A percentile compares a stretch with the other conserved stretches of the same genome.
Evolutionary conservation across 805 yeast species (phyloP).

Genomic region (Candida maesae): DNA sequence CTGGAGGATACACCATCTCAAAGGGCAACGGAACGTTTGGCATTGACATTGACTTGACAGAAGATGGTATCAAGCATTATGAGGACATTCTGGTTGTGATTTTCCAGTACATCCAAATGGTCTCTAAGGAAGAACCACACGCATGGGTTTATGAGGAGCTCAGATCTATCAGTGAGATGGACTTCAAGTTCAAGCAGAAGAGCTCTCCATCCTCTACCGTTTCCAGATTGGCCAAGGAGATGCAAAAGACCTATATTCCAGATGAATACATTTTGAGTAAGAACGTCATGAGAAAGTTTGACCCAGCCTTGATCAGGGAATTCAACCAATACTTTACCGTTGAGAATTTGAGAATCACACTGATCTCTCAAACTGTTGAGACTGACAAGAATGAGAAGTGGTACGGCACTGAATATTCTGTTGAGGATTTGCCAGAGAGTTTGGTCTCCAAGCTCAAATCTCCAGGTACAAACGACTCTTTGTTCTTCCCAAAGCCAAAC

Average conservation of each 20-base stretch:
- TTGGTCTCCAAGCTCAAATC: slow-evolving; percentile 33
- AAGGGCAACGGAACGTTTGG: slow-evolving; percentile 64
- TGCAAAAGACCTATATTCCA: slow-evolving; percentile 62
- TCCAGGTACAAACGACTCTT: slow-evolving; percentile 30
- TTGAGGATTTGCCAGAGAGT: slow-evolving; percentile 39
- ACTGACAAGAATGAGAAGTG: slow-evolving; percentile 64
- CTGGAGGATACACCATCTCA: slow-evolving; percentile 66
- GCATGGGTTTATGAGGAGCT: slow-evolving; percentile 81
- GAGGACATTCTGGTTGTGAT: slow-evolving; percentile 51
- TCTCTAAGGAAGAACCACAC: slow-evolving; percentile 57
- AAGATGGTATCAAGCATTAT: slow-evolving; percentile 63
- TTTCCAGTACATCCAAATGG: slow-evolving; percentile 72
- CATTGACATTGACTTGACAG: slow-evolving; percentile 74
- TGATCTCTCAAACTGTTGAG: slow-evolving; percentile 50
- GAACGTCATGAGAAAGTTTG: slow-evolving; percentile 53
- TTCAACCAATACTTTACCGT: slow-evolving; percentile 49
- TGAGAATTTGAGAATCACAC: slow-evolving; percentile 54
- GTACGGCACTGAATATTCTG: slow-evolving; percentile 84
- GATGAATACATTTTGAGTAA: slow-evolving; percentile 57
- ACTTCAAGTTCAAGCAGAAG: slow-evolving; percentile 81
- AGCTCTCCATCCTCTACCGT: slow-evolving; percentile 67
- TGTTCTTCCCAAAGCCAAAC: slow-evolving; percentile 70
- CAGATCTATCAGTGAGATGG: slow-evolving; percentile 58
- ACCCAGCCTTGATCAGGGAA: slow-evolving; percentile 47
- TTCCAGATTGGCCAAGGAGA: slow-evolving; percentile 55